Base-by-base conservation (phyloP, 2,329 filamentous ascomycete species). In the Colletotrichum tabaci region DNA sequence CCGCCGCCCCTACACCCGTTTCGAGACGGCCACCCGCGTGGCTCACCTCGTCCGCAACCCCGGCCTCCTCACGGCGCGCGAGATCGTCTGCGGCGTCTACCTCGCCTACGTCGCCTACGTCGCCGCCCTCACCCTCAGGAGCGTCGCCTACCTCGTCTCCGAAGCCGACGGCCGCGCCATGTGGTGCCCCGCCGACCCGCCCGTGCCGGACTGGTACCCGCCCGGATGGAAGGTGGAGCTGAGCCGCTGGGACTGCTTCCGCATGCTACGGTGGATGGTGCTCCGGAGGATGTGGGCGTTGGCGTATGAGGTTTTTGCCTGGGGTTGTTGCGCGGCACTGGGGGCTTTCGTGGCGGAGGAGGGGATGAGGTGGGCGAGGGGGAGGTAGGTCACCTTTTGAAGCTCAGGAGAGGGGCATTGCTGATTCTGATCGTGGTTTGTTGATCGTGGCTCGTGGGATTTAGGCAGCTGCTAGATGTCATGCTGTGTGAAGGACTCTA, bases 191-290 rank as follows among this genome's bases (percentile, higher is more conserved):
- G 21, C 47, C 15, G 21, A 21, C 4, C 47, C 66, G 7, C 13
- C 52, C 16, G 56, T 60, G 18, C 52, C 55, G 47, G 61, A 52
- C 7, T 69, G 67, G 67, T 62, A 61, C 18, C 61, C 53, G 62
- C 55, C 9, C 4, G 67, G 61, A 4, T 66, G 67, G 67, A 49
- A 53, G 30, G 66, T 63, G 57, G 42, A 53, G 47, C 52, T 71
- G 44, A 47, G 23, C 2, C 46, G 65, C 35, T 15, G 6, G 65
- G 21, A 63, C 21, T 68, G 57, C n/a, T 57, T 53, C 23, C 12
- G 42, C 42, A 7, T 56, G 9, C 5, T 69, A 42, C 13, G 60
- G 50, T 10, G 16, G 15, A 44, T 35, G 60, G 44, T 70, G 18
- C 18, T 16, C 7, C 42, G 42, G 55, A 55, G 55, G 55, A 2